Evolutionary conservation across 1,139 yeast genomes (phyloP).

Genomic region (Pichia sp.): DNA sequence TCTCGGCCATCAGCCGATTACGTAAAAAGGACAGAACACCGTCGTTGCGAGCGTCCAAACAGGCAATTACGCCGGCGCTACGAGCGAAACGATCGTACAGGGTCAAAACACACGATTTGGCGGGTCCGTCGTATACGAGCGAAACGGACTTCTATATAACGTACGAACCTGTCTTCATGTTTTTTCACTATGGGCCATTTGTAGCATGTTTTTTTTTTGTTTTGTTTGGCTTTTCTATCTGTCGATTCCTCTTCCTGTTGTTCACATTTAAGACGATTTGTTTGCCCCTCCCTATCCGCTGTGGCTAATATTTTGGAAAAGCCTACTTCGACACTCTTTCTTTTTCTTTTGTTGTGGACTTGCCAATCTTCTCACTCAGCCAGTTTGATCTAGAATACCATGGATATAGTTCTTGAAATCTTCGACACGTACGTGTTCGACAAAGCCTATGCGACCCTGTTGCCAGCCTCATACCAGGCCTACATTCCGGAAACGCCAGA

Average conservation of each 20-base stretch:
- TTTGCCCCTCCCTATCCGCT: neutral
- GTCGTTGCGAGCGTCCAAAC: constrained; percentile 1
- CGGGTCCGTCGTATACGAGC: neutral
- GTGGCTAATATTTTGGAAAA: too few species aligned
- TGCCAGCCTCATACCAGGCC: constrained; percentile 45
- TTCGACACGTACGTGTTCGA: constrained; percentile 71
- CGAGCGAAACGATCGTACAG: neutral
- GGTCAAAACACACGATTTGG: neutral
- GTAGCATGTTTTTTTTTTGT: constrained; percentile 1
- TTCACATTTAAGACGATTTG: neutral
- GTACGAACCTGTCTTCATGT: neutral
- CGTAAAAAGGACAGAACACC: neutral
- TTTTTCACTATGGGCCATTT: neutral
- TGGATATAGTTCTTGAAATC: constrained; percentile 88
- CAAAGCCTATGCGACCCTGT: constrained; percentile 55
- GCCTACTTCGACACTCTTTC: neutral
- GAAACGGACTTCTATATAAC: neutral
- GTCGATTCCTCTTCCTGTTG: neutral
- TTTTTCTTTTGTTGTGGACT: neutral
- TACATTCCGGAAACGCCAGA: constrained; percentile 35
- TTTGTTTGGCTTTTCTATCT: neutral
- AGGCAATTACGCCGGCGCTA: neutral
- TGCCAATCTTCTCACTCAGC: neutral
- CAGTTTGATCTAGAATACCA: constrained; percentile 27
- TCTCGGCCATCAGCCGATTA: neutral